phyloP scores from a whole-genome alignment of 1,139 yeast genomes.

The Suhomyces maxii region DNA sequence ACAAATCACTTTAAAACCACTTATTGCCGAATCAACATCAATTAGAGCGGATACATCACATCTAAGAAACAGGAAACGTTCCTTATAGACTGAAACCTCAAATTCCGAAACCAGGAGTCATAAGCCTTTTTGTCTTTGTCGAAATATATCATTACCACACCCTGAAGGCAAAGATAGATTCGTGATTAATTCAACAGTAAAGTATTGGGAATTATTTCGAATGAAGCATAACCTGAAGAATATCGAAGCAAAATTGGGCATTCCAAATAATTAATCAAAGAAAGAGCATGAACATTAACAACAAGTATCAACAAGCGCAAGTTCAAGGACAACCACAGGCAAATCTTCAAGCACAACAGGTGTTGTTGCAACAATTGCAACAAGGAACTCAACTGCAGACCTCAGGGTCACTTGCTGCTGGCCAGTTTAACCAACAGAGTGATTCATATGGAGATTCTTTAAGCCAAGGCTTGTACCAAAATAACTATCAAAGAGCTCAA shows the following conservation, averaged over 20 bases:
- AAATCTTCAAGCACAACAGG: conserved; percentile 45
- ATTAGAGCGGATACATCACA: conserved; percentile 1
- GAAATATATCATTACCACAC: not conserved
- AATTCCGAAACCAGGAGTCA: conserved; percentile 1
- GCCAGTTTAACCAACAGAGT: conserved; percentile 24
- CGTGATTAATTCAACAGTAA: conserved; percentile 1
- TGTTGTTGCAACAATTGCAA: conserved; percentile 47
- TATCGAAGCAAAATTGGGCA: conserved; percentile 6
- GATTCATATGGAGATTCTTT: conserved; percentile 29
- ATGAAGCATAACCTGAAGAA: conserved; percentile 7
- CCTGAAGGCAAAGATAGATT: conserved; percentile 6
- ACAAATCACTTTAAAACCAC: conserved; percentile 2
- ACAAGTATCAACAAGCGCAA: conserved; percentile 34
- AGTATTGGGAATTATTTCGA: conserved; percentile 1
- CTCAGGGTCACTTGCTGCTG: conserved; percentile 16
- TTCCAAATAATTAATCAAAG: conserved; percentile 1
- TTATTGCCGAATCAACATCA: conserved; percentile 5
- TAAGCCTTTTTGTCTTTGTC: conserved; percentile 1
- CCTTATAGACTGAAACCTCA: not conserved
- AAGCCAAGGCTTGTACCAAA: conserved; percentile 37
- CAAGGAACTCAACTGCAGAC: conserved; percentile 30
- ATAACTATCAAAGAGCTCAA: conserved; percentile 31
- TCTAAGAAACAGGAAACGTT: not conserved
- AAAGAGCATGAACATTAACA: conserved; percentile 27
- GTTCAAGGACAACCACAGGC: conserved; percentile 30